Conservation (phyloP, 768 basidiomycete genomes). For the Pleurotus tuber-regium region DNA sequence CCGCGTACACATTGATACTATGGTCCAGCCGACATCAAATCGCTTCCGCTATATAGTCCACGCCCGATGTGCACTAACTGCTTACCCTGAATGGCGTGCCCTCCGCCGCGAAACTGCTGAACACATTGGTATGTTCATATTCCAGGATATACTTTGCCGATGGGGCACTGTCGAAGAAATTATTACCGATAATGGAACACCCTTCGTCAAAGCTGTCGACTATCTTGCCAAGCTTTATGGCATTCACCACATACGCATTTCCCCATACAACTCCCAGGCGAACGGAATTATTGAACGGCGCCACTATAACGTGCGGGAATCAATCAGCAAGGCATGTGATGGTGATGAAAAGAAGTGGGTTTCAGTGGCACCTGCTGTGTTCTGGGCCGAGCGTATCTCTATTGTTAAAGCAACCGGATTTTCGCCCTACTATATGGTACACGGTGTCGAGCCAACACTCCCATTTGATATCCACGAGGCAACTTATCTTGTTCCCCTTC, state of each 20-base stretch:
- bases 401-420: constrained; percentile 15
- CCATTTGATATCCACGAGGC: constrained; percentile 26
- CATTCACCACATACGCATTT: constrained; percentile 27
- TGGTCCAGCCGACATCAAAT: background rate
- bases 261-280: constrained; percentile 31
- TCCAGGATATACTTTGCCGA: constrained; percentile 22
- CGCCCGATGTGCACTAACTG: no score
- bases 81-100: constrained; percentile 20
- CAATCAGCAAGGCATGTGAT: constrained; percentile 14
- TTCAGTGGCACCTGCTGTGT: constrained; percentile 2
- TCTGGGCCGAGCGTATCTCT: constrained; percentile 15
- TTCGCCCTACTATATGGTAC: constrained; percentile 19
- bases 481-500: constrained; percentile 19
- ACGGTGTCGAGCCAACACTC: constrained; percentile 20
- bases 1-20: background rate
- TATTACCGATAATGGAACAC: constrained; percentile 36
- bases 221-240: constrained; percentile 14
- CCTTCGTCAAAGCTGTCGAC: constrained; percentile 23
- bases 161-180: constrained; percentile 34
- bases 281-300: constrained; percentile 29
- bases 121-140: constrained; percentile 22
- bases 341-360: constrained; percentile 20
- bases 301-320: constrained; percentile 20
- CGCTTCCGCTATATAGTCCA: no score
- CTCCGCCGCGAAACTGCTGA: constrained; percentile 20